Base-by-base conservation (phyloP, 2,329 filamentous ascomycete genomes). In the Orbilia quercus region DNA sequence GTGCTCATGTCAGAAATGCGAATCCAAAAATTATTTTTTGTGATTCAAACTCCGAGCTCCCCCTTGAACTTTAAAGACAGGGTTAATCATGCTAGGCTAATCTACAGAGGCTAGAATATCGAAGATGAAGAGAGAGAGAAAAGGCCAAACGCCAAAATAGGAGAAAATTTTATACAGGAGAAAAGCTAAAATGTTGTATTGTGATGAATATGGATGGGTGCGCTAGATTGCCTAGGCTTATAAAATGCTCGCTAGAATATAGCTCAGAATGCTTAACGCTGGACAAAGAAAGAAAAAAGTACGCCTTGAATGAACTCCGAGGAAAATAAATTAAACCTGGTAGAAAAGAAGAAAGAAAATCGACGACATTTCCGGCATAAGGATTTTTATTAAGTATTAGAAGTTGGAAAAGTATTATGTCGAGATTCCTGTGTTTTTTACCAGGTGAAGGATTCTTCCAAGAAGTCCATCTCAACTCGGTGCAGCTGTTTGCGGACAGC, bases 391-490 rank as follows among this genome's bases (percentile, higher is more conserved):
- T 23, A 38, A 20, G 16, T 44, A 57, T 60, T 69, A 62, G n/a
- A n/a, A 53, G 45, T 47, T 45, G 53, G 38, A 51, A 42, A 58
- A 51, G 42, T 9, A 28, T 54, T 16, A 50, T 66, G 36, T 50
- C 67, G 44, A 72, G 45, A 60, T 47, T 60, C 23, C 54, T 55
- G 74, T 74, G n/a, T n/a, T n/a, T 69, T 76, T 76, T 82, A 88
- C 86, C 86, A 88, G 45, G 85, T 85, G 81, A 93, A 94, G 2
- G 89, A 89, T 80, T 93, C 90, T 81, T 94, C 90, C 73, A 90
- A 85, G 80, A 93, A 92, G 78, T 93, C 90, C 62, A 93, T 87
- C 71, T 87, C 87, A 75, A 87, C 88, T 50, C 84, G 81, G 75
- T 88, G 84, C 79, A 91, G 88, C 76, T 87, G 84, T 57, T 83